Evolutionary conservation across 495 filamentous ascomycete genomes (phyloP).

Genomic region (Astrothelium subdiscretum): DNA sequence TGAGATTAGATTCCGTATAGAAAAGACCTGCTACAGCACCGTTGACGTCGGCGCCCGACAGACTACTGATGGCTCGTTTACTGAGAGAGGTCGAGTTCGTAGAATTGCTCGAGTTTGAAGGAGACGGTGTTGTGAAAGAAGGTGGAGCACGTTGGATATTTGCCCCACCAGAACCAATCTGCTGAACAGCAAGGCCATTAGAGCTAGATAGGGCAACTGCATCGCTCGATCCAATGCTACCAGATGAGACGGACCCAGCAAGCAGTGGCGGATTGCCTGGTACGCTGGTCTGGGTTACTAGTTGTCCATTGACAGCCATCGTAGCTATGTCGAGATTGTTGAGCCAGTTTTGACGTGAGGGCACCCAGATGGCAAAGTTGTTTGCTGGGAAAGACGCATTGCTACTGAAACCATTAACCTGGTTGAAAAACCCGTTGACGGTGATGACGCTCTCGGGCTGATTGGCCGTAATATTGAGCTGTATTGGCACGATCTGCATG

Average conservation of each 20-base stretch:
- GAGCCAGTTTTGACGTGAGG: conserved; percentile 77
- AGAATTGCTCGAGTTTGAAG: not conserved
- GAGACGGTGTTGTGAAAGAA: not conserved
- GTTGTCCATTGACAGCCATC: conserved; percentile 53
- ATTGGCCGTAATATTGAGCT: conserved; percentile 65
- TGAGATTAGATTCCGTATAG: conserved; percentile 53
- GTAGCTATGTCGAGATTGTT: conserved; percentile 61
- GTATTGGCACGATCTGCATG: conserved; percentile 55
- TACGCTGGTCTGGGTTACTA: conserved; percentile 54
- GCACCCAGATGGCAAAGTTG: conserved; percentile 92
- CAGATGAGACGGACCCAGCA: conserved; percentile 66
- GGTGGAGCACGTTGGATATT: not conserved
- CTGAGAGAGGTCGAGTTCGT: conserved; percentile 25
- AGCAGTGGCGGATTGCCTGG: conserved; percentile 54
- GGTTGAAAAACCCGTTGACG: conserved; percentile 69
- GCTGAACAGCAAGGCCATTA: conserved; percentile 30
- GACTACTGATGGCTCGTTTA: conserved; percentile 46
- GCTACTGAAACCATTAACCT: conserved; percentile 52
- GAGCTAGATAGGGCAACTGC: conserved; percentile 50
- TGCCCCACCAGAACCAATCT: not conserved
- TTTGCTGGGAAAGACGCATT: conserved; percentile 47
- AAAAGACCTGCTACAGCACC: conserved; percentile 69
- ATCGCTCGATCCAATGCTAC: conserved; percentile 53
- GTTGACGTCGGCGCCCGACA: conserved; percentile 33
- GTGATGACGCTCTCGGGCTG: conserved; percentile 62